Base-by-base conservation (phyloP, 2,329 filamentous ascomycete genomes). In the Teratosphaeria destructans region DNA sequence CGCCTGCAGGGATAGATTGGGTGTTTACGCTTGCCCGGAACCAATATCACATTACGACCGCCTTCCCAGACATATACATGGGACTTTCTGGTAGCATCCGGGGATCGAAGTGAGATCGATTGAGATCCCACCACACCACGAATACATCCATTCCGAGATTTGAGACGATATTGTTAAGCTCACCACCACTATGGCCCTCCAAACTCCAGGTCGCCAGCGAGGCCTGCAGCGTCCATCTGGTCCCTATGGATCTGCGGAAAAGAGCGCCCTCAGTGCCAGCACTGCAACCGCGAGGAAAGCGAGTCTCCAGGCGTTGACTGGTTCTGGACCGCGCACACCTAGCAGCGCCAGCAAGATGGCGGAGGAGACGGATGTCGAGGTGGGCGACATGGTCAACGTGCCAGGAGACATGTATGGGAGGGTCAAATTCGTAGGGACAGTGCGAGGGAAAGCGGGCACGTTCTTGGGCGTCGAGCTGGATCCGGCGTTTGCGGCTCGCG, bases 381-480 rank as follows among this genome's bases (percentile, higher is more conserved):
- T 94, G 49, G 93, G 93, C 65, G 93, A 96, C 71, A 74, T 80
- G 37, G 93, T 96, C 63, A 92, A 96, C 66, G 93, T 96, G 54
- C 92, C 93, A 1, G 94, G 94, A 52, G 90, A 87, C 72, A 96
- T 99, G 91, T 80, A 87, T 65, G 94, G 94, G 55, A 88, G 85
- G 2, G 86, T 97, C 65, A 93, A 89, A 72, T 99, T 96, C 71
- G 79, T 97, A 62, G 94, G 94, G 53, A 79, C 80, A 47, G 93
- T 99, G 49, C 84, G 86, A 67, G 92, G 92, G 63, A 96, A 96
- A 78, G 90, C 88, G 66, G 94, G 94, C 56, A 83, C 84, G 23
- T 99, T 99, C 78, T 91, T 90, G 35, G 94, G 94, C 54, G 89
- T 99, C 39, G 94, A 99, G 75, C 80, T 99, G 63, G 85, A 87